Percentiles rank a stretch among this genome's conserved stretches.
Evolutionary conservation across 129 eudicot genomes (phyloP).

Genomic region (Helianthus tuberosus): DNA sequence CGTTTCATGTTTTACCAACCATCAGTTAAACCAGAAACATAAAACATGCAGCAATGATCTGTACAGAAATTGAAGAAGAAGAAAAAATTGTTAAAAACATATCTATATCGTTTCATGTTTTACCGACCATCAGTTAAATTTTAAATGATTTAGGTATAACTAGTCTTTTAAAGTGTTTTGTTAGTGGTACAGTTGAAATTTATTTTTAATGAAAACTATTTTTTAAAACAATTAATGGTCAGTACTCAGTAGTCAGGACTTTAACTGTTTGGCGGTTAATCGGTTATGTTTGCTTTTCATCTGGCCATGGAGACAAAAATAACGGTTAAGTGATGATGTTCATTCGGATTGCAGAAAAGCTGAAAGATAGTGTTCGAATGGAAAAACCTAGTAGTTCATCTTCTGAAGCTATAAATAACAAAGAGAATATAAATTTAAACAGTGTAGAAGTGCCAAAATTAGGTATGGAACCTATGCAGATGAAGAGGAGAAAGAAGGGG

Average conservation of each 20-base stretch:
- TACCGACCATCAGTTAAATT: background rate
- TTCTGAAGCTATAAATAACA: conserved; percentile 45
- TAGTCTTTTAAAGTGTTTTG: background rate
- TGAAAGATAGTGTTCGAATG: conserved; percentile 24
- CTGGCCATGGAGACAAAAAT: background rate
- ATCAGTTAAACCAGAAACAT: background rate
- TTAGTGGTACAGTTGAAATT: conserved; percentile 2
- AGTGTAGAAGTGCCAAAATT: conserved; percentile 56
- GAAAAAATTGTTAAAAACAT: no score
- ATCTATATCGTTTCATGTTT: background rate
- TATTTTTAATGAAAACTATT: no score
- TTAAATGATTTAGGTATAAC: background rate
- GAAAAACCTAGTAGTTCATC: conserved; percentile 46
- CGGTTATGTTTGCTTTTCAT: background rate
- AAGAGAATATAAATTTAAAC: conserved; percentile 63
- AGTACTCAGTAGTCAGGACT: background rate
- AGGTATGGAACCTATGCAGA: conserved; percentile 69
- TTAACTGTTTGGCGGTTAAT: background rate
- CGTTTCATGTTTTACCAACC: background rate
- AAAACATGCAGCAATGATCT: no score
- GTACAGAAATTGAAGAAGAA: no score
- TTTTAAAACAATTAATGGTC: background rate
- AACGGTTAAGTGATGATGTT: conserved; percentile 8
- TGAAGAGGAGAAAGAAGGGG: conserved; percentile 73
- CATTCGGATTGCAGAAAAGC: conserved; percentile 31